Evolutionary conservation across 2,329 filamentous ascomycete genomes (phyloP).

Genomic region (Ascochyta pisi): DNA sequence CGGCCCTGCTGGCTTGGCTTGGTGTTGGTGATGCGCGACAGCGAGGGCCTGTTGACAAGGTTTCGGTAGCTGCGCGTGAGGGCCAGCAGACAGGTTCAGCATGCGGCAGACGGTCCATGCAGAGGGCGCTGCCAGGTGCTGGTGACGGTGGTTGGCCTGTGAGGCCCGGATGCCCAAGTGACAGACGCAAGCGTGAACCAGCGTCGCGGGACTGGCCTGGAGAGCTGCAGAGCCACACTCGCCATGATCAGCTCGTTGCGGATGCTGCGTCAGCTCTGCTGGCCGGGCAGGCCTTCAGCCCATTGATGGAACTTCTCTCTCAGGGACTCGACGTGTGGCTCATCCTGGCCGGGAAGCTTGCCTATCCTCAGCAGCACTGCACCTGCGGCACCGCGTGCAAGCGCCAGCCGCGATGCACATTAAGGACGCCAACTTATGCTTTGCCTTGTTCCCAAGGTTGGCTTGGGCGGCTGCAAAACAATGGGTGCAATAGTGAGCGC

Average conservation of each 20-base stretch:
- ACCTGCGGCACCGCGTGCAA: conserved; percentile 20
- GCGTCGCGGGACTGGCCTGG: conserved; percentile 36
- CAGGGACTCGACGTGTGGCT: conserved; percentile 5
- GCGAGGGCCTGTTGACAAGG: conserved; percentile 26
- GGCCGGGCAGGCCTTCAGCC: conserved; percentile 1
- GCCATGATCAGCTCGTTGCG: conserved; percentile 28
- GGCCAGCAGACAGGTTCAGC: conserved; percentile 23
- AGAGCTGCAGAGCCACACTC: conserved; percentile 35
- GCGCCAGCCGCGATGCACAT: conserved; percentile 25
- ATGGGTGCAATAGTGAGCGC: conserved; percentile 32
- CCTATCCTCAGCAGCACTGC: conserved; percentile 16
- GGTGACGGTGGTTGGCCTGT: conserved; percentile 30
- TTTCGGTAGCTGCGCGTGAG: conserved; percentile 20
- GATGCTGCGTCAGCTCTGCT: conserved; percentile 19
- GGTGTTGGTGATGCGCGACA: conserved; percentile 20
- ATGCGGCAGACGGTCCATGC: conserved; percentile 24
- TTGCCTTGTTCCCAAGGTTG: conserved; percentile 31
- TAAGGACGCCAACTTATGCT: conserved; percentile 28
- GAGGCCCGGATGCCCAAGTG: conserved; percentile 40
- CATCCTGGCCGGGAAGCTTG: conserved; percentile 9
- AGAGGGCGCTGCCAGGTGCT: conserved; percentile 24
- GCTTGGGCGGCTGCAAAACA: conserved; percentile 34
- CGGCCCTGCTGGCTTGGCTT: conserved; percentile 16
- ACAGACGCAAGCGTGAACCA: conserved; percentile 44
- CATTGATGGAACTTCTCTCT: conserved; percentile 3